These are phyloP conservation scores for Ganoderma sinense DNA, from an alignment of 1,284 basidiomycete genomes.

Conservation along the genomic window DNA sequence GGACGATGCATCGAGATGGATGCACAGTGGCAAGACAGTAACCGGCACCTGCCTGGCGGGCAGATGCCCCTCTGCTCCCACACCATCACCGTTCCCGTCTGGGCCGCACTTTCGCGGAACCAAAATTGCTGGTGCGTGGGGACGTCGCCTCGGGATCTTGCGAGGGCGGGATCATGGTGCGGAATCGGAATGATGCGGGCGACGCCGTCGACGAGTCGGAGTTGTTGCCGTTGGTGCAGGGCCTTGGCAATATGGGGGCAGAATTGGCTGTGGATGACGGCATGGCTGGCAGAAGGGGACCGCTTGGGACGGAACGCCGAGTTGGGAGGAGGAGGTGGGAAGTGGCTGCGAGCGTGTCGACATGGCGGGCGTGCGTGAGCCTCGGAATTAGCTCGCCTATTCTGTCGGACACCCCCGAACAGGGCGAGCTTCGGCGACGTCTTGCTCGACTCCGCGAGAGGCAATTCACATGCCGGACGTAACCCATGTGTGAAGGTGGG, in stretches of 20 bases:
- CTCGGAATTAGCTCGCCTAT: slow-evolving; percentile 10
- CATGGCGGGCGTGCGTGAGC: not conserved
- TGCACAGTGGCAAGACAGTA: not conserved
- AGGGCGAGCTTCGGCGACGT: slow-evolving; percentile 2
- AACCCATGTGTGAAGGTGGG: slow-evolving; percentile 3
- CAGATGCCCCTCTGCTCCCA: slow-evolving; percentile 3
- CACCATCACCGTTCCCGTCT: not conserved
- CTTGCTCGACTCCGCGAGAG: not conserved
- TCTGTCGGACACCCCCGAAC: not conserved
- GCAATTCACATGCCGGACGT: slow-evolving; percentile 14
- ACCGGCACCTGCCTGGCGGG: not conserved
- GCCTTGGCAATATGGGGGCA: not conserved
- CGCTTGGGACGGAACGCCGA: slow-evolving; percentile 7
- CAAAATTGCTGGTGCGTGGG: not conserved
- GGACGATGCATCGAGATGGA: not conserved
- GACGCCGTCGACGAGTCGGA: not conserved
- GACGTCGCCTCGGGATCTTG: not conserved
- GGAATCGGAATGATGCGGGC: not conserved
- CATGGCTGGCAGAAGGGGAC: slow-evolving; percentile 4
- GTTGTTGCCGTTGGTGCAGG: not conserved
- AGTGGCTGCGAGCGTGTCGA: not conserved
- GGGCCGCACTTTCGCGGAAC: not conserved
- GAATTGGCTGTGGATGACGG: slow-evolving; percentile 2
- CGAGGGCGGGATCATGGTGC: not conserved
- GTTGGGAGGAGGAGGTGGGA: not conserved